These are phyloP conservation scores for Paradendryphiella salina DNA, from an alignment of 2,329 filamentous ascomycete species.

Conservation along the genomic window DNA sequence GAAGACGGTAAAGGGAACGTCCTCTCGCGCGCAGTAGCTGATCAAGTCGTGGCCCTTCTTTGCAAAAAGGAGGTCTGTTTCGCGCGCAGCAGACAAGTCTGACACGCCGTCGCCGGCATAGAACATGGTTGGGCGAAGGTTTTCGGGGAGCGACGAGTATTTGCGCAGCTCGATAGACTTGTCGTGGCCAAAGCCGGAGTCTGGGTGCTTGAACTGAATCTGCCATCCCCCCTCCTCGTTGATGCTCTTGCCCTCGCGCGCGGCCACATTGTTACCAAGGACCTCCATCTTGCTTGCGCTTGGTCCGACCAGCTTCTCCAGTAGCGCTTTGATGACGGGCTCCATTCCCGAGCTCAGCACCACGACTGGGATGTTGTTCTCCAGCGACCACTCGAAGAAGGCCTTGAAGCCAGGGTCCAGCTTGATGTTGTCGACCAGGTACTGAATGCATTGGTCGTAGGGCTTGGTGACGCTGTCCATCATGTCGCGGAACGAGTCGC, in stretches of 20 bases:
- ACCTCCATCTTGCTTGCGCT: conserved; percentile 80
- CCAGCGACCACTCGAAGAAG: conserved; percentile 81
- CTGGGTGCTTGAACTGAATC: conserved; percentile 80
- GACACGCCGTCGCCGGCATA: conserved; percentile 70
- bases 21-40: conserved; percentile 79
- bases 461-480: conserved; percentile 82
- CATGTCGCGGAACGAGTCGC: conserved; percentile 86
- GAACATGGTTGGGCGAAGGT: conserved; percentile 77
- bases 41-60: conserved; percentile 91
- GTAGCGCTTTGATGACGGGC: conserved; percentile 82
- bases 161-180: conserved; percentile 90
- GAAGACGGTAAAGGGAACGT: conserved; percentile 86
- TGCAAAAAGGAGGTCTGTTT: conserved; percentile 91
- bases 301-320: conserved; percentile 79
- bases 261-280: conserved; percentile 79
- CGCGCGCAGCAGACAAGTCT: conserved; percentile 69
- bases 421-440: conserved; percentile 78
- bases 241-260: conserved; percentile 73
- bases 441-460: conserved; percentile 78
- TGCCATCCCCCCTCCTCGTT: conserved; percentile 83
- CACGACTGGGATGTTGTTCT: conserved; percentile 86
- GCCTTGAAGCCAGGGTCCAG: conserved; percentile 86
- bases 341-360: conserved; percentile 92
- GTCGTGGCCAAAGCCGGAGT: conserved; percentile 91
- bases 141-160: conserved; percentile 72